These are phyloP conservation scores for Leucosporidium yakuticum DNA, from an alignment of 768 basidiomycete species.

Conservation along the genomic window DNA sequence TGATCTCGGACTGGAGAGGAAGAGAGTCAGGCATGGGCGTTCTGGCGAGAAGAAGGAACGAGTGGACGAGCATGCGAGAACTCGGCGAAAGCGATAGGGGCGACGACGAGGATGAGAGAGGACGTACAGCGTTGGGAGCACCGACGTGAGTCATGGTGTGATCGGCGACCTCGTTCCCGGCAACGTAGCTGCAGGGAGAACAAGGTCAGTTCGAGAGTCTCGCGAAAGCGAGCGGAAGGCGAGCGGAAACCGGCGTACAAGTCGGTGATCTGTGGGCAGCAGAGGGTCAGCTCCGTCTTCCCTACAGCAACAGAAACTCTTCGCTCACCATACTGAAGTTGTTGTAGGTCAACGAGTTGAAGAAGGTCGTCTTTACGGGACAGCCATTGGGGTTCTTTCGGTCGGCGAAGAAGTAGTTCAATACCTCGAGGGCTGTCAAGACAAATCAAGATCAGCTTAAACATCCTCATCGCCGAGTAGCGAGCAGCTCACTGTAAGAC, in stretches of 20 bases:
- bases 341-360: slow-evolving; percentile 62
- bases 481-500: slow-evolving; percentile 53
- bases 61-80: neutral
- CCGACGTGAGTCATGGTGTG: slow-evolving; percentile 72
- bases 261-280: slow-evolving; percentile 12
- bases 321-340: slow-evolving; percentile 50
- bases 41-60: neutral
- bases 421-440: slow-evolving; percentile 46
- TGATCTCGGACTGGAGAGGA: slow-evolving; percentile 54
- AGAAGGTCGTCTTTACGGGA: slow-evolving; percentile 69
- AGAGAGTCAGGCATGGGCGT: neutral
- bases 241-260: slow-evolving; percentile 1
- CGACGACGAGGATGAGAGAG: neutral
- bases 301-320: too few species aligned
- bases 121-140: slow-evolving; percentile 44
- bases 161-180: slow-evolving; percentile 72
- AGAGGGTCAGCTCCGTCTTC: neutral
- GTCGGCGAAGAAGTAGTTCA: slow-evolving; percentile 68
- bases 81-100: neutral
- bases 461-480: too few species aligned
- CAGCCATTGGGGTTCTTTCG: slow-evolving; percentile 54
- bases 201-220: neutral
- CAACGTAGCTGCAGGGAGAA: slow-evolving; percentile 58
- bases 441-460: too few species aligned
- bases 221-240: too few species aligned